These are phyloP conservation scores for Dichomitus squalens DNA, from an alignment of 1,284 basidiomycete species.

Conservation along the genomic window DNA sequence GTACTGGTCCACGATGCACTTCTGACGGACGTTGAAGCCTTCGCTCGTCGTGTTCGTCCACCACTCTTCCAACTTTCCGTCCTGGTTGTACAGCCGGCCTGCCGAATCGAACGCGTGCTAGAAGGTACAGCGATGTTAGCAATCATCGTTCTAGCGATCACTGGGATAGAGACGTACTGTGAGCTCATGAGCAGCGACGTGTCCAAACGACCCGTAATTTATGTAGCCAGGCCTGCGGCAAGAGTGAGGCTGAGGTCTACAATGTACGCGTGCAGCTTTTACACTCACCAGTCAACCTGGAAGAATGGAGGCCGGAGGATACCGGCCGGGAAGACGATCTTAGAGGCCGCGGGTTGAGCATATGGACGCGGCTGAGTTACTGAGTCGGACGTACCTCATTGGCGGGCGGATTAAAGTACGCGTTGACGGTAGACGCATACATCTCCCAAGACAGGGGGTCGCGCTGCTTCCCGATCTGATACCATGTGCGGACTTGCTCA, in stretches of 20 bases:
- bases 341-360: constrained; percentile 15
- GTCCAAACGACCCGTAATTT: constrained; percentile 89
- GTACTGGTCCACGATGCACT: constrained; percentile 91
- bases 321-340: constrained; percentile 98
- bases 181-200: constrained; percentile 88
- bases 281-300: constrained; percentile 72
- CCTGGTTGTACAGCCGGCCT: constrained; percentile 80
- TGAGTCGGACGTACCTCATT: constrained; percentile 59
- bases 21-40: constrained; percentile 82
- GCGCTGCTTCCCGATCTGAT: constrained; percentile 70
- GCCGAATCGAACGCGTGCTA: constrained; percentile 94
- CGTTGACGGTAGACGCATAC: constrained; percentile 81
- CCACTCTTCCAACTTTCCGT: constrained; percentile 86
- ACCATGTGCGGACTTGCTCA: constrained; percentile 71
- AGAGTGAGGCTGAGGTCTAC: background rate
- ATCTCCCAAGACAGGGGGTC: constrained; percentile 88
- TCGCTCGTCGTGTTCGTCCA: constrained; percentile 85
- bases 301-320: constrained; percentile 95
- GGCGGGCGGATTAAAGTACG: constrained; percentile 79
- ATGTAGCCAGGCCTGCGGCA: constrained; percentile 78
- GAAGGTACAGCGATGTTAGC: constrained; percentile 8
- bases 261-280: background rate
- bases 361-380: background rate
- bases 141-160: background rate
- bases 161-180: constrained; percentile 50